Evolutionary conservation across 192 early-diverging fungal species (phyloP), one percentile per base, ranked within the genome.

Genomic region (Backusella parvicylindrica): DNA sequence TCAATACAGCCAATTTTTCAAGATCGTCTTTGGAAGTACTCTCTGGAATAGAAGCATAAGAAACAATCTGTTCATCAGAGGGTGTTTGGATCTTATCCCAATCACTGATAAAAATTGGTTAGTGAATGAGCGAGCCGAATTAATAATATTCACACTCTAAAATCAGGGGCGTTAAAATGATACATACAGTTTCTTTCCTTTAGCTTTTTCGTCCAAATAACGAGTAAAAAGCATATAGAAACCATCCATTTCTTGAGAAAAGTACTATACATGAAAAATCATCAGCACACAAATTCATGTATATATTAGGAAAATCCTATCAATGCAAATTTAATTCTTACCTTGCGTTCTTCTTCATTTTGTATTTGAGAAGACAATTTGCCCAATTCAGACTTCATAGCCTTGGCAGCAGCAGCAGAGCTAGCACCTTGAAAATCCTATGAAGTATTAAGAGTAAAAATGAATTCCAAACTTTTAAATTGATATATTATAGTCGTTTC

Each of bases 71-170:
- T 68, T 98, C 96, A 28, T 91, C 87, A 69, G 89, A 91, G 72
- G 98, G 98, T 28, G 95, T 95, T 73, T 95, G 91, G 71, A 99
- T 94, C 81, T 95, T 94, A 72, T 93, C 87, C 98, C 98, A 99
- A 83, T 97, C 92, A 64, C 95, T 96, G 82, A 30, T 26, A 28
- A 73, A 33, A 66, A 33, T 13, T 6, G 16, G 30, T 18, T 0
- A 18, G n/a, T n/a, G n/a, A 30, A 18, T 33, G 3, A 69, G 32
- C 36, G 70, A 37, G 28, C 5, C 50, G 15, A 33, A 31, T 38
- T 56, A 56, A 56, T 26, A 56, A 56, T 26, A 56, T 13, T 9
- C 23, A 56, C 8, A 28, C 23, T 23, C 26, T 26, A 56, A 56
- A 56, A 60, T 60, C 23, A 37, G 33, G 38, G 31, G 21, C 13